Conservation (phyloP, 208 protist species). For the Leishmania amazonensis region DNA sequence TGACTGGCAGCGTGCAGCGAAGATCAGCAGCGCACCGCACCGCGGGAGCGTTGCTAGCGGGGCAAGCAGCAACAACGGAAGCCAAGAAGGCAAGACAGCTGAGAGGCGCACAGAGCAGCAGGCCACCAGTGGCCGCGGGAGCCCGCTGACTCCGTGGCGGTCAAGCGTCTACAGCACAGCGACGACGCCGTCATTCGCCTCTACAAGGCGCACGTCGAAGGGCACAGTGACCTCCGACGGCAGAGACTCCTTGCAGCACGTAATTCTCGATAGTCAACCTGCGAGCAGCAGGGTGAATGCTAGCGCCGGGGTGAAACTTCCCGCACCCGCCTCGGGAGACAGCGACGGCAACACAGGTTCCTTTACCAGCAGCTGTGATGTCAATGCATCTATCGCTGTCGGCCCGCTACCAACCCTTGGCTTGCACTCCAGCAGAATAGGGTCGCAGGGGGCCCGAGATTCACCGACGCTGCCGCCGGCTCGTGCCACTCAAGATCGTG, state of each 20-base stretch:
- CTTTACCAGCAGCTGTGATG: background rate
- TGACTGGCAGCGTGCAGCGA: slow-evolving; percentile 53
- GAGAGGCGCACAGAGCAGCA: background rate
- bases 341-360: background rate
- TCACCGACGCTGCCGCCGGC: background rate
- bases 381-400: background rate
- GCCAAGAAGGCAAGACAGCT: background rate
- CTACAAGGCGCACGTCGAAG: background rate
- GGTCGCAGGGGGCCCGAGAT: background rate
- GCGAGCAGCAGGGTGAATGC: background rate
- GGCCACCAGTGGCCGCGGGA: too few relatives aligned
- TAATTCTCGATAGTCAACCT: background rate
- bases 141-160: too few relatives aligned
- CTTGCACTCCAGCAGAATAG: background rate
- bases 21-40: slow-evolving; percentile 35
- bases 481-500: background rate
- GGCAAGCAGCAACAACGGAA: background rate
- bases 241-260: background rate
- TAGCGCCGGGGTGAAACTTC: too few relatives aligned
- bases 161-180: background rate
- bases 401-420: background rate
- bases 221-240: too few relatives aligned
- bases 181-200: too few relatives aligned
- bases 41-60: background rate
- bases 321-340: background rate